These are phyloP conservation scores for Hypoxylon sp. DNA, from an alignment of 2,329 filamentous ascomycete genomes.

Conservation along the genomic window DNA sequence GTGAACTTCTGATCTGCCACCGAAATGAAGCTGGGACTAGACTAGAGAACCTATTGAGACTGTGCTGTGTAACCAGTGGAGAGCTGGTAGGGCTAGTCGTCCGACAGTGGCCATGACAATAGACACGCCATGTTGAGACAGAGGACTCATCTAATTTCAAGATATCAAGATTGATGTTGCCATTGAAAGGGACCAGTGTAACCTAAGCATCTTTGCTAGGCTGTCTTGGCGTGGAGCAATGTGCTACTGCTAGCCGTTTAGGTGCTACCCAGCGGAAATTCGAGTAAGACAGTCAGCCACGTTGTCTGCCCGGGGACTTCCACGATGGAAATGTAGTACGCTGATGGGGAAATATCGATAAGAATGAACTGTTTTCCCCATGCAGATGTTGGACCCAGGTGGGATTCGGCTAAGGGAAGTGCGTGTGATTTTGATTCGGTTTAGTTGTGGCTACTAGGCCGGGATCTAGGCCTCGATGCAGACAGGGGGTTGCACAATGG, in stretches of 20 bases:
- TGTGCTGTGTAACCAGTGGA: background rate
- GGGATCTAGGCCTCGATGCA: constrained; percentile 36
- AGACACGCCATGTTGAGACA: constrained; percentile 17
- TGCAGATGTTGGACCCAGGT: constrained; percentile 21
- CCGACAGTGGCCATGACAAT: constrained; percentile 13
- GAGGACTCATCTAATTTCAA: constrained; percentile 7
- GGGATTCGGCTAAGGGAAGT: constrained; percentile 33
- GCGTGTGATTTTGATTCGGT: constrained; percentile 26
- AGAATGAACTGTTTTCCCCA: constrained; percentile 33
- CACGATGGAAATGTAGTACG: constrained; percentile 21
- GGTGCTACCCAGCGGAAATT: constrained; percentile 23
- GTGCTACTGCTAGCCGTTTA: constrained; percentile 18
- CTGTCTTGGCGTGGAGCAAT: constrained; percentile 15
- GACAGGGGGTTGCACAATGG: constrained; percentile 29
- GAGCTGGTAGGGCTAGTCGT: constrained; percentile 26
- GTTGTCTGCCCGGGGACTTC: constrained; percentile 27
- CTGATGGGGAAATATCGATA: constrained; percentile 23
- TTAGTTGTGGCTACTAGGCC: constrained; percentile 32
- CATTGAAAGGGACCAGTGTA: background rate
- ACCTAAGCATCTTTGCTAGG: constrained; percentile 31
- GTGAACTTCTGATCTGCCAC: constrained; percentile 19
- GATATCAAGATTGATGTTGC: constrained; percentile 19
- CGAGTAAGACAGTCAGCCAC: constrained; percentile 16
- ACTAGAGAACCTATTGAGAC: constrained; percentile 7
- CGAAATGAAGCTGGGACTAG: constrained; percentile 7